Conservation (phyloP, 495 filamentous ascomycete genomes). For the Penicillium coffeae region DNA sequence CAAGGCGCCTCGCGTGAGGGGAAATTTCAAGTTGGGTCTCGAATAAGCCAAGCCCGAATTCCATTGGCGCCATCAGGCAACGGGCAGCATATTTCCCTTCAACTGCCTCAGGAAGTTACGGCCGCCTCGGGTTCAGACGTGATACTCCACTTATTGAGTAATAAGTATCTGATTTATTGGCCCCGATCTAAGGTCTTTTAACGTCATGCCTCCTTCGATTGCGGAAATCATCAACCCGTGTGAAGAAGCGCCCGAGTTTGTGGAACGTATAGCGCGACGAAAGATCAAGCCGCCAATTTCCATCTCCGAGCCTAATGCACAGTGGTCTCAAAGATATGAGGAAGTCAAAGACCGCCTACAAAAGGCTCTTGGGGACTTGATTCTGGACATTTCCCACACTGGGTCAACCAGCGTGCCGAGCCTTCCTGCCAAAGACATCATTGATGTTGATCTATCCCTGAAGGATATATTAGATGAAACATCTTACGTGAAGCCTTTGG, state of each 20-base stretch:
- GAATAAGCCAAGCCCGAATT: no score
- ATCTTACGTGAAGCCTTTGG: conserved; percentile 40
- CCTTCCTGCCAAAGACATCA: conserved; percentile 45
- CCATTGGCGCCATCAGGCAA: no score
- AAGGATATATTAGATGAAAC: conserved; percentile 32
- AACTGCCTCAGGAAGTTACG: no score
- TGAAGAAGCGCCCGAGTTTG: conserved; percentile 4
- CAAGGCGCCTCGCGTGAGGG: no score
- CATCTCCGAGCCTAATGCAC: conserved; percentile 39
- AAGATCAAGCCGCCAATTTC: conserved; percentile 14
- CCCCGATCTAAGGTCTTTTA: no score
- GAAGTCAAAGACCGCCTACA: conserved; percentile 26
- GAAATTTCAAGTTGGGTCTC: no score
- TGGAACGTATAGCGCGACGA: conserved; percentile 9
- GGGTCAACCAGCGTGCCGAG: conserved; percentile 50
- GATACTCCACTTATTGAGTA: no score
- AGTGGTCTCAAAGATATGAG: conserved; percentile 38
- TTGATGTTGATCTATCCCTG: conserved; percentile 49
- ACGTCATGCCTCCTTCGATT: conserved; percentile 8
- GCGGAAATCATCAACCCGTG: conserved; percentile 13
- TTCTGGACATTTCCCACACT: conserved; percentile 34
- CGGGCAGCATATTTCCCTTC: no score
- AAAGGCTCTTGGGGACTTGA: conserved; percentile 23
- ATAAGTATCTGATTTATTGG: no score
- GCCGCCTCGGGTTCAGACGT: no score